Evolutionary conservation across 2,329 filamentous ascomycete genomes (phyloP).

Genomic region (Trichophyton schoenleinii): DNA sequence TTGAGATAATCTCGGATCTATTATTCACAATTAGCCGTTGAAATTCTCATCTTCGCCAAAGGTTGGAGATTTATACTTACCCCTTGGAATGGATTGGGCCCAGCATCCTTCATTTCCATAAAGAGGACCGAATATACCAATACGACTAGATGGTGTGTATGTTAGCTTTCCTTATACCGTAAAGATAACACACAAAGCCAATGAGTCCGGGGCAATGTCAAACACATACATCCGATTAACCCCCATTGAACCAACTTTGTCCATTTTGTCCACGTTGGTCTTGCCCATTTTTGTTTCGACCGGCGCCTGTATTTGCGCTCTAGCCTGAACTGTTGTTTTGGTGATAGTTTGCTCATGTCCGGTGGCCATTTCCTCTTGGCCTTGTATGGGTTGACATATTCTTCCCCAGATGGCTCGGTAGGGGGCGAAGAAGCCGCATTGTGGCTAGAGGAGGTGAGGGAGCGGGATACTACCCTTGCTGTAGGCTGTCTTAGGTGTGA

Average conservation of each 20-base stretch:
- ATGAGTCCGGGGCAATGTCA: neutral
- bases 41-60: neutral
- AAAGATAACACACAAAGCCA: neutral
- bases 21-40: neutral
- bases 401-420: conserved; percentile 8
- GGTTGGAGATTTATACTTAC: conserved; percentile 18
- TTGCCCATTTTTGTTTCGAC: conserved; percentile 47
- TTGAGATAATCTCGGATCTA: conserved; percentile 8
- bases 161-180: conserved; percentile 6
- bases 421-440: neutral
- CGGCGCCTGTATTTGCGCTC: conserved; percentile 53
- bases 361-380: conserved; percentile 54
- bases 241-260: conserved; percentile 47
- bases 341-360: conserved; percentile 48
- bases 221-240: conserved; percentile 37
- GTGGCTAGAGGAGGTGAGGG: neutral
- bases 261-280: conserved; percentile 46
- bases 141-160: conserved; percentile 19
- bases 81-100: conserved; percentile 29
- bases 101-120: conserved; percentile 33
- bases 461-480: neutral
- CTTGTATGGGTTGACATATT: conserved; percentile 44
- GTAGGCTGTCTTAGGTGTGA: neutral
- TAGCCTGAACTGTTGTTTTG: conserved; percentile 56
- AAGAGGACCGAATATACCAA: conserved; percentile 33